phyloP scores from a whole-genome alignment of 345 rosid genomes.

The Nephelium lappaceum region DNA sequence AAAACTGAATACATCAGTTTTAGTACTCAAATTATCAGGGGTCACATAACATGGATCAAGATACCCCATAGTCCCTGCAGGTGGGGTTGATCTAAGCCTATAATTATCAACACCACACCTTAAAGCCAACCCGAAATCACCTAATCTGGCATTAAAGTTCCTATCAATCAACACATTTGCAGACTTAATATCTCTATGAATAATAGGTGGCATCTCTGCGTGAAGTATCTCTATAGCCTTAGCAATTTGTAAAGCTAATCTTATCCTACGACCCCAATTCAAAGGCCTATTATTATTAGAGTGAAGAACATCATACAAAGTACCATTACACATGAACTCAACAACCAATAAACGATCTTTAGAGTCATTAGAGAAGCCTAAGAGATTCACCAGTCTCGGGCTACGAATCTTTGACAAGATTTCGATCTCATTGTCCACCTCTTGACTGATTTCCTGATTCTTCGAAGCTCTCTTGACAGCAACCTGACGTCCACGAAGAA shows the following conservation, averaged over 20 bases:
- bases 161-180: constrained; percentile 95
- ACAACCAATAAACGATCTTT: constrained; percentile 81
- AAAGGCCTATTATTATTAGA: constrained; percentile 51
- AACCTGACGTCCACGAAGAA: constrained; percentile 79
- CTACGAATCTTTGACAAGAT: constrained; percentile 86
- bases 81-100: constrained; percentile 85
- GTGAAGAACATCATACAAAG: constrained; percentile 88
- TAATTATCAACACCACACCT: constrained; percentile 81
- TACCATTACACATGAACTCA: constrained; percentile 93
- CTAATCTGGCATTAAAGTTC: constrained; percentile 84
- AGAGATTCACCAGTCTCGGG: constrained; percentile 86
- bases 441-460: constrained; percentile 61
- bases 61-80: constrained; percentile 98
- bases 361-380: constrained; percentile 76
- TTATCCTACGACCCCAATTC: constrained; percentile 81
- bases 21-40: constrained; percentile 92
- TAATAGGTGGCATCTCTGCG: constrained; percentile 72
- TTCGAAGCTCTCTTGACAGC: constrained; percentile 86
- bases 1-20: constrained; percentile 94
- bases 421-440: constrained; percentile 92
- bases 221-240: constrained; percentile 80
- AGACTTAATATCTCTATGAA: constrained; percentile 96
- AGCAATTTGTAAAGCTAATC: constrained; percentile 82
- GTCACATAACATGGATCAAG: constrained; percentile 96
- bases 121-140: constrained; percentile 92